These are phyloP conservation scores for Talaromyces sp. DNA, from an alignment of 2,329 filamentous ascomycete species.

Conservation along the genomic window DNA sequence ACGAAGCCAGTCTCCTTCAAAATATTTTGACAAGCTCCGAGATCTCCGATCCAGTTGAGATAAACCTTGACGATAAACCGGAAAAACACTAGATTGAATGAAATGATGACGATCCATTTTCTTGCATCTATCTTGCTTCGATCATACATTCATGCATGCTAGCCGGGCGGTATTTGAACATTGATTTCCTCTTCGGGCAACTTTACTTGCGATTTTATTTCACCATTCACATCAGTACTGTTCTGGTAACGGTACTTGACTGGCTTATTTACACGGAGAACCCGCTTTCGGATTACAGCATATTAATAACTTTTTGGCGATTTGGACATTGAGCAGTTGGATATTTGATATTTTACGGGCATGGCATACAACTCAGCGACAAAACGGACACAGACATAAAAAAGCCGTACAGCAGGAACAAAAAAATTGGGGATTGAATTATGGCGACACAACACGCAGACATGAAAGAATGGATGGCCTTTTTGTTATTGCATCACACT, in stretches of 20 bases:
- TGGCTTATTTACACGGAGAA: background rate
- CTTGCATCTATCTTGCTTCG: background rate
- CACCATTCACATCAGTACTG: slow-evolving; percentile 3
- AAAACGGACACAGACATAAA: background rate
- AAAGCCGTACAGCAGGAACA: background rate
- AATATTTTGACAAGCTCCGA: slow-evolving; percentile 5
- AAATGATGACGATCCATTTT: background rate
- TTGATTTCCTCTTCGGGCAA: slow-evolving; percentile 5
- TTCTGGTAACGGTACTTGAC: slow-evolving; percentile 11
- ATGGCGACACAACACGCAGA: background rate
- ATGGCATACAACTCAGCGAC: slow-evolving; percentile 2
- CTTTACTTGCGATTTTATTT: background rate
- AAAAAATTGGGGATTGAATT: background rate
- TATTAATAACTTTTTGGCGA: slow-evolving; percentile 6
- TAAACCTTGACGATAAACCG: background rate
- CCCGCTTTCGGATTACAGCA: slow-evolving; percentile 7
- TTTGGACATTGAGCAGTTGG: background rate
- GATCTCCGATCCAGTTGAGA: background rate
- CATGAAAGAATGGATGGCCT: background rate
- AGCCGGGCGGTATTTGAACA: slow-evolving; percentile 14
- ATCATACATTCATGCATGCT: slow-evolving; percentile 5
- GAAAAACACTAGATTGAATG: background rate
- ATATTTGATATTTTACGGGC: background rate
- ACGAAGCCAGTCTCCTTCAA: slow-evolving; percentile 12
- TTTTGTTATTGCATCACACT: slow-evolving; percentile 14